Evolutionary conservation across 2,329 filamentous ascomycete species (phyloP).

Genomic region (Mollisia scopiformis): DNA sequence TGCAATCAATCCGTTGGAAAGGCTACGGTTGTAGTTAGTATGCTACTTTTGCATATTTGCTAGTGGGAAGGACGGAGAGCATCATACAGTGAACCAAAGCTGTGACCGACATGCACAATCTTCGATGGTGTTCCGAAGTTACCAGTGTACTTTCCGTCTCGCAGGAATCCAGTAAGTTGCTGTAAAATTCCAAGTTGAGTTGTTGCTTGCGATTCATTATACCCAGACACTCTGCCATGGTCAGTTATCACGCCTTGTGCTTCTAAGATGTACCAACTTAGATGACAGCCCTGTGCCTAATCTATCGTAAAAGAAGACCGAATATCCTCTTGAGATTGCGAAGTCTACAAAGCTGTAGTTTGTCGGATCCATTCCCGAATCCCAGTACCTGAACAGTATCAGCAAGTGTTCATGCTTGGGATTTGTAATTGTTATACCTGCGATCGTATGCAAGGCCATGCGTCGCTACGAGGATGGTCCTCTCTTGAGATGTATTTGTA

Average conservation of each 20-base stretch:
- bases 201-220: slow-evolving; percentile 33
- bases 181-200: slow-evolving; percentile 26
- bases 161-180: slow-evolving; percentile 12
- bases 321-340: slow-evolving; percentile 37
- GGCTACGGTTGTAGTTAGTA: slow-evolving; percentile 22
- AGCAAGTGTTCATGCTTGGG: background rate
- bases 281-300: slow-evolving; percentile 37
- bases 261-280: slow-evolving; percentile 21
- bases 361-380: slow-evolving; percentile 30
- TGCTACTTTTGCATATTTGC: too few species aligned
- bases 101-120: slow-evolving; percentile 65
- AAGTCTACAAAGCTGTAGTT: slow-evolving; percentile 41
- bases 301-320: slow-evolving; percentile 41
- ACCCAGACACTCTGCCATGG: slow-evolving; percentile 16
- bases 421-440: slow-evolving; percentile 25
- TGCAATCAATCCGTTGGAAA: slow-evolving; percentile 56
- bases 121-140: slow-evolving; percentile 32
- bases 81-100: slow-evolving; percentile 49
- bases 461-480: slow-evolving; percentile 32
- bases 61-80: background rate
- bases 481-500: slow-evolving; percentile 7
- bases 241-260: background rate
- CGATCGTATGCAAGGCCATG: slow-evolving; percentile 37
- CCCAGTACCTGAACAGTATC: slow-evolving; percentile 36
- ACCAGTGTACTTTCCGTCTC: slow-evolving; percentile 26